phyloP scores from a whole-genome alignment of 2,329 filamentous ascomycete species.

The Nothopassalora personata region DNA sequence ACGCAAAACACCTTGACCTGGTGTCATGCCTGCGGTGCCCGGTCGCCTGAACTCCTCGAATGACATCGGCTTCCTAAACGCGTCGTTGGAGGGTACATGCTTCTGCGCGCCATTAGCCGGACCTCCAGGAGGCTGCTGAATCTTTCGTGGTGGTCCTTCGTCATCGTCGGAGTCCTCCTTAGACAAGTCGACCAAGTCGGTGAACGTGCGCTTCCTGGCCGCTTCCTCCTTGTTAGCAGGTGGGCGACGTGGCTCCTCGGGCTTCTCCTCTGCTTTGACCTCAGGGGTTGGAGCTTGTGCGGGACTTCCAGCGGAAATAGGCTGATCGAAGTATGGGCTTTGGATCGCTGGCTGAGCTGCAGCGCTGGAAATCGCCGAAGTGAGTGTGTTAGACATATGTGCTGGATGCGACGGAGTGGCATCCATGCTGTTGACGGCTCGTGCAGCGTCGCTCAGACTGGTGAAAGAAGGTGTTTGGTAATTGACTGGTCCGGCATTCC shows the following conservation, averaged over 20 bases:
- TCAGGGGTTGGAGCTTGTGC: slow-evolving; percentile 10
- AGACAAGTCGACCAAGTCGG: slow-evolving; percentile 51
- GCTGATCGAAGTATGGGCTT: slow-evolving; percentile 6
- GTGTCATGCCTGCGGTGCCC: neutral
- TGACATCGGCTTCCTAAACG: slow-evolving; percentile 15
- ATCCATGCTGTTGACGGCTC: slow-evolving; percentile 21
- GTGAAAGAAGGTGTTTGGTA: slow-evolving; percentile 26
- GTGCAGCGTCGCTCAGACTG: slow-evolving; percentile 22
- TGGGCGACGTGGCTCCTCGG: slow-evolving; percentile 22
- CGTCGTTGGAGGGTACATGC: slow-evolving; percentile 5
- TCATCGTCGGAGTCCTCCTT: slow-evolving; percentile 38
- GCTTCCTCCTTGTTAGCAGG: slow-evolving; percentile 50
- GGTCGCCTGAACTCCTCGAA: slow-evolving; percentile 13
- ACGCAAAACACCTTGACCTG: neutral
- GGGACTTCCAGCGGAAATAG: slow-evolving; percentile 4
- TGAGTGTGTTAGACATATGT: slow-evolving; percentile 5
- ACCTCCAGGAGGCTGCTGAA: slow-evolving; percentile 24
- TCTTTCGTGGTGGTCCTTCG: slow-evolving; percentile 40
- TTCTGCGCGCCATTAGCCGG: slow-evolving; percentile 4
- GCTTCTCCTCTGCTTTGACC: slow-evolving; percentile 21
- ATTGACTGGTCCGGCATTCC: slow-evolving; percentile 16
- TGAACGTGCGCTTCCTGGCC: slow-evolving; percentile 52
- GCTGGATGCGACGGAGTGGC: slow-evolving; percentile 4
- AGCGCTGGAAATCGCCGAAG: slow-evolving; percentile 7
- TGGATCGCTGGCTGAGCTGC: slow-evolving; percentile 5